phyloP scores from a whole-genome alignment of 192 early-diverging fungal genomes.

The Umbelopsis vinacea region DNA sequence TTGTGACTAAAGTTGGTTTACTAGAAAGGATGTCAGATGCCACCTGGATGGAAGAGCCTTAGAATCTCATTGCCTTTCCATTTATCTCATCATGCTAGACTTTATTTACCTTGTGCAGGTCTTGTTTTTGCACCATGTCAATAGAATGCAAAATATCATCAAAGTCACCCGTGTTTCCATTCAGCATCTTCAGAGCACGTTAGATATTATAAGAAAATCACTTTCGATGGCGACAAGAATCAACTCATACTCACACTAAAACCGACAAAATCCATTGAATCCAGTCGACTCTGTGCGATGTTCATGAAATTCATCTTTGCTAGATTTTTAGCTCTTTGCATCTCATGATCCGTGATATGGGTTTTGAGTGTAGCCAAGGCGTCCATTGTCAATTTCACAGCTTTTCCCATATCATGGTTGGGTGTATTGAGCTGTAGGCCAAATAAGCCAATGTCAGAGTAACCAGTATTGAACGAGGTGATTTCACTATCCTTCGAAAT shows the following conservation, averaged over 20 bases:
- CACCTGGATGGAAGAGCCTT: not conserved
- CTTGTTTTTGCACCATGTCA: not conserved
- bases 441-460: constrained; percentile 3
- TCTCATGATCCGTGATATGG: not conserved
- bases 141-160: not conserved
- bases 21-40: not conserved
- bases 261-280: constrained; percentile 3
- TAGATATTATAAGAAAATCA: not conserved
- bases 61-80: not conserved
- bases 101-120: not conserved
- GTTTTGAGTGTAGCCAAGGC: not conserved
- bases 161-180: not conserved
- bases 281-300: not conserved
- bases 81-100: not conserved
- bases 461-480: not conserved
- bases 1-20: not conserved
- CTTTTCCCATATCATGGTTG: not conserved
- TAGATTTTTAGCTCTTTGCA: not conserved
- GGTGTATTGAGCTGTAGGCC: not conserved
- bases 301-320: not conserved
- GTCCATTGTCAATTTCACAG: not conserved
- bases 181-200: not conserved
- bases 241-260: not conserved
- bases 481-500: not conserved
- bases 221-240: no score